Base-by-base conservation (phyloP, 176 grass and related monocot species). In the Oryza punctata region DNA sequence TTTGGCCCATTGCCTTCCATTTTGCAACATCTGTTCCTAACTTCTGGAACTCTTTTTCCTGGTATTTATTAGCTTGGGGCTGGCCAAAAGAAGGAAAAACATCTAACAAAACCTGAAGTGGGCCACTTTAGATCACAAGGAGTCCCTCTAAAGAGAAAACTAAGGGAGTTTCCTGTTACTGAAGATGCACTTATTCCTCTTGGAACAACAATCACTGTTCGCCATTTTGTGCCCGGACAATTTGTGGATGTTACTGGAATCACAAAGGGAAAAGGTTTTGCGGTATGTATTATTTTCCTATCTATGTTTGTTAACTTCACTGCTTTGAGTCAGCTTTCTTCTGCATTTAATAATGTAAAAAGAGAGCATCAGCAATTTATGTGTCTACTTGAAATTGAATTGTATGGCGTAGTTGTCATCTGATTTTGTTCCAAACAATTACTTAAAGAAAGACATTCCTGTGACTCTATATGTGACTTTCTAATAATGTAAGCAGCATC, bases 31-130 rank as follows among this genome's bases (percentile, higher is more conserved):
- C 54, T 63, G 61, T 65, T 25, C 32, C 50, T 61, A 73, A 73
- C 69, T 90, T 83, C 46, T 72, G 6, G 59, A 41, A 74, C 30
- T 82, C n/a, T 29, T 78, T 78, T 63, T 84, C 63, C 27, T 81
- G 80, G 76, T 84, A 76, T 78, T 65, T 85, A 9, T 83, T 84
- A 99, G 96, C 76, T 99, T 3, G 96, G 96, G 26, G 93, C 96
- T 68, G 96, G 96, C 4, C 96, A 99, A 81, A 99, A 99, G 89
- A 99, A 99, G 81, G 96, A 99, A 85, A 99, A 99, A n/a, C 96
- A 99, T 88, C 89, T 99, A 65, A 92, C 87, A 59, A 99, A 94
- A 50, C 78, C 96, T 30, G 96, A 99, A 87, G 85, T 92, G 35
- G 91, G 96, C 12, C 96, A 99, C 70, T 99, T 96, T 43, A 99